Evolutionary conservation across 2,329 filamentous ascomycete species (phyloP).

Genomic region (Ophiosphaerella korrae): DNA sequence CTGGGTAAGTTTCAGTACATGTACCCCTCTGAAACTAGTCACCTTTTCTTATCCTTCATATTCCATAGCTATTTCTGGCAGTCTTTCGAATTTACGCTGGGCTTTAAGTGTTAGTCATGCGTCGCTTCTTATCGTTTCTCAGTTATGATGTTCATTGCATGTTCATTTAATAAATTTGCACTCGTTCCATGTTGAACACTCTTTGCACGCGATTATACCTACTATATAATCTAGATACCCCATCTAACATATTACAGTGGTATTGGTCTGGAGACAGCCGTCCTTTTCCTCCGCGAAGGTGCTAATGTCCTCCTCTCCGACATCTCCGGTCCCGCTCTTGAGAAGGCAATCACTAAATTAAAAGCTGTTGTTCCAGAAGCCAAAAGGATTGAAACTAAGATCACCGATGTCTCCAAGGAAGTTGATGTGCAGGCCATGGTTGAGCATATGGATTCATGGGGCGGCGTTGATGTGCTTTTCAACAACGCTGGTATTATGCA

Average conservation of each 20-base stretch:
- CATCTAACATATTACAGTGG: conserved; percentile 61
- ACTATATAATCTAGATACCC: neutral
- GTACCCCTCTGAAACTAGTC: neutral
- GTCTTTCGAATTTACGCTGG: neutral
- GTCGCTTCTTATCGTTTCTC: too few relatives aligned
- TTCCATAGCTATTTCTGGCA: too few relatives aligned
- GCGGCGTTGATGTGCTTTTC: conserved; percentile 89
- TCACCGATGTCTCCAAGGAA: conserved; percentile 86
- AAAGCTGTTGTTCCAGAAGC: conserved; percentile 69
- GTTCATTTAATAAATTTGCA: too few relatives aligned
- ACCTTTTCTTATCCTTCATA: neutral
- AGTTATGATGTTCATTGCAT: too few relatives aligned
- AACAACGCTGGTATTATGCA: conserved; percentile 99
- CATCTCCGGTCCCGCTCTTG: conserved; percentile 77
- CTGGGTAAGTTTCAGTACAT: conserved; percentile 66
- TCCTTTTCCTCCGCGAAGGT: conserved; percentile 88
- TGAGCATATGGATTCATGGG: conserved; percentile 78
- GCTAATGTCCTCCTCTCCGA: conserved; percentile 85
- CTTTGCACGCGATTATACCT: neutral
- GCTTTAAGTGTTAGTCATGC: too few relatives aligned
- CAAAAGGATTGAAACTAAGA: conserved; percentile 64
- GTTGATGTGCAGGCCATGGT: conserved; percentile 75
- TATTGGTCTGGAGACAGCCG: conserved; percentile 89
- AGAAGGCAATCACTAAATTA: conserved; percentile 76
- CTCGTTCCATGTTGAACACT: neutral